phyloP scores from a whole-genome alignment of 306 rosid genomes.

The Vigna reflexopilosa region DNA sequence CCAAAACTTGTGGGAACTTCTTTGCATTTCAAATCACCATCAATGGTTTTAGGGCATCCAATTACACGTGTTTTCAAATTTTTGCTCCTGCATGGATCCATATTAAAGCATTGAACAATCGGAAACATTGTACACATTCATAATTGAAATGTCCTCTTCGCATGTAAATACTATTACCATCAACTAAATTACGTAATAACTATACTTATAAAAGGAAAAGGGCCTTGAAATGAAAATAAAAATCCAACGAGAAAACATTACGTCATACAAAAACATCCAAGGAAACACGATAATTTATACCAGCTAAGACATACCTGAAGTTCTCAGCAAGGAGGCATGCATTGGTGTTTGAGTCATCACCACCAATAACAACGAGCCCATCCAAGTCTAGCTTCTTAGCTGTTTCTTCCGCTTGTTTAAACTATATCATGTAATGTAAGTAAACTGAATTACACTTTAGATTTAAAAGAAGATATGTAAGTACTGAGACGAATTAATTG shows the following conservation, averaged over 20 bases:
- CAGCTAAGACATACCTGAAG: slow-evolving; percentile 68
- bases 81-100: slow-evolving; percentile 63
- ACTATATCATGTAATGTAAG: slow-evolving; percentile 60
- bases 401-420: slow-evolving; percentile 96
- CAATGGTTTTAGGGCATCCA: slow-evolving; percentile 99
- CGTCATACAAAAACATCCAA: slow-evolving; percentile 33
- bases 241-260: slow-evolving; percentile 25
- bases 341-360: slow-evolving; percentile 99
- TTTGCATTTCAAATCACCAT: slow-evolving; percentile 94
- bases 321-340: slow-evolving; percentile 99
- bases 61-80: slow-evolving; percentile 83
- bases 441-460: slow-evolving; percentile 40
- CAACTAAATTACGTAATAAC: slow-evolving; percentile 6
- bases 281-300: neutral
- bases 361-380: slow-evolving; percentile 98
- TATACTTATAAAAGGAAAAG: slow-evolving; percentile 2
- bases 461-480: neutral
- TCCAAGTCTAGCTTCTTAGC: slow-evolving; percentile 86
- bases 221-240: neutral
- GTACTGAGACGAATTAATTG: slow-evolving; percentile 14
- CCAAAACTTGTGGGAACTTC: slow-evolving; percentile 99
- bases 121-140: neutral
- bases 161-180: neutral
- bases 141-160: slow-evolving; percentile 14
- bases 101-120: slow-evolving; percentile 18